phyloP scores from a whole-genome alignment of 2,329 filamentous ascomycete species.

The Penicillium fuscoglaucum region DNA sequence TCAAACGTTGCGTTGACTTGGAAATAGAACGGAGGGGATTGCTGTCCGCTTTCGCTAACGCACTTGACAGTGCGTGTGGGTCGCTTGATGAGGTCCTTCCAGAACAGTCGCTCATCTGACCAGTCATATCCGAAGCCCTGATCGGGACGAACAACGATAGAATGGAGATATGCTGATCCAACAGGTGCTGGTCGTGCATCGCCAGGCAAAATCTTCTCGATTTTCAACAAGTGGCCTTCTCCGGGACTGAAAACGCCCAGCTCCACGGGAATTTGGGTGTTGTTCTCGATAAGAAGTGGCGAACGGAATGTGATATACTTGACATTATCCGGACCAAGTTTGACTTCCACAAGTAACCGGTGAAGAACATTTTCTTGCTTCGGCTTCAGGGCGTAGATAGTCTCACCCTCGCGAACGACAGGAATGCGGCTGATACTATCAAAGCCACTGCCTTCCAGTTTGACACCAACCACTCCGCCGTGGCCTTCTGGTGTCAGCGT shows the following conservation, averaged over 20 bases:
- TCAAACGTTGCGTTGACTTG: slow-evolving; percentile 88
- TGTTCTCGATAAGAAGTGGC: slow-evolving; percentile 88
- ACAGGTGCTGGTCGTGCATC: slow-evolving; percentile 88
- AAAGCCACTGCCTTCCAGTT: slow-evolving; percentile 90
- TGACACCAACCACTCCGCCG: slow-evolving; percentile 75
- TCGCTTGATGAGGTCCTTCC: slow-evolving; percentile 83
- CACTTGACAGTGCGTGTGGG: slow-evolving; percentile 87
- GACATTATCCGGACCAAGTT: slow-evolving; percentile 88
- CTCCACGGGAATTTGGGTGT: slow-evolving; percentile 94
- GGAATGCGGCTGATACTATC: slow-evolving; percentile 85
- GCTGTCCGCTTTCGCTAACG: slow-evolving; percentile 77
- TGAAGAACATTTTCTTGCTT: slow-evolving; percentile 83
- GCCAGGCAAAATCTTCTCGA: slow-evolving; percentile 94
- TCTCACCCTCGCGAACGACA: slow-evolving; percentile 92
- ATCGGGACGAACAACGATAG: slow-evolving; percentile 82
- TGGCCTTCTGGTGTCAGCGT: slow-evolving; percentile 81
- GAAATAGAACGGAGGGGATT: slow-evolving; percentile 85
- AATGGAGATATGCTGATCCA: slow-evolving; percentile 87
- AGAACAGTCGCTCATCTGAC: slow-evolving; percentile 87
- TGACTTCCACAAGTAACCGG: slow-evolving; percentile 87
- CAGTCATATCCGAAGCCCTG: slow-evolving; percentile 96
- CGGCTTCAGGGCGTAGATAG: slow-evolving; percentile 82
- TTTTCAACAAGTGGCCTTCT: slow-evolving; percentile 88
- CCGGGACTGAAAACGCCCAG: slow-evolving; percentile 85
- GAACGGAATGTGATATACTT: slow-evolving; percentile 97